Evolutionary conservation across 2,329 filamentous ascomycete species (phyloP).

Genomic region (Calonectria ilicicola): DNA sequence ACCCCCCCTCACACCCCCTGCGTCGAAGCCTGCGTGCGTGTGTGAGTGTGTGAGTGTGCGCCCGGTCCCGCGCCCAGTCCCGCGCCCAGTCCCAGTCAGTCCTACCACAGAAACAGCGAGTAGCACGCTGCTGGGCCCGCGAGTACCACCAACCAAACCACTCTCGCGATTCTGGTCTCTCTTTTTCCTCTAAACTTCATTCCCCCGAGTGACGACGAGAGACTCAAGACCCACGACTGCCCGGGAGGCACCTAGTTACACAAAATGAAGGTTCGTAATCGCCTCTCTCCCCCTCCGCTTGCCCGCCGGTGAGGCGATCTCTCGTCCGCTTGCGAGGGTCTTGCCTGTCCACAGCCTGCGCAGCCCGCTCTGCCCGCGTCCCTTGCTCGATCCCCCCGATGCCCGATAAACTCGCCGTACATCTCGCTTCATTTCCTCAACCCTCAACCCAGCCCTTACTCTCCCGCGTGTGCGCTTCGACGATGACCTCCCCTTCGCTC

Average conservation of each 20-base stretch:
- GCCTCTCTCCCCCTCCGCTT: slow-evolving; percentile 28
- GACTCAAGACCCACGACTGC: slow-evolving; percentile 41
- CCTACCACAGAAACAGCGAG: slow-evolving; percentile 24
- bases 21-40: slow-evolving; percentile 13
- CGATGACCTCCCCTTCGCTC: slow-evolving; percentile 8
- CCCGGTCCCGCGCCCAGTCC: slow-evolving; percentile 20
- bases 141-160: slow-evolving; percentile 35
- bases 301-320: slow-evolving; percentile 13
- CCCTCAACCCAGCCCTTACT: background rate
- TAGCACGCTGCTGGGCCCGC: slow-evolving; percentile 33
- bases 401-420: slow-evolving; percentile 4
- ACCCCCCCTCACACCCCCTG: slow-evolving; percentile 26
- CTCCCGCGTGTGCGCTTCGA: slow-evolving; percentile 3
- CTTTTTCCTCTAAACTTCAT: slow-evolving; percentile 35
- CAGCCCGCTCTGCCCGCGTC: slow-evolving; percentile 15
- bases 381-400: slow-evolving; percentile 13
- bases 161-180: slow-evolving; percentile 37
- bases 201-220: slow-evolving; percentile 38
- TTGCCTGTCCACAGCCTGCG: background rate
- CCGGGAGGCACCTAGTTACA: slow-evolving; percentile 46
- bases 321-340: background rate
- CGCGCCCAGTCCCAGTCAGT: slow-evolving; percentile 26
- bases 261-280: slow-evolving; percentile 53
- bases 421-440: slow-evolving; percentile 8
- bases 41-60: slow-evolving; percentile 19